Evolutionary conservation across 306 rosid genomes (phyloP).

Genomic region (Quercus variabilis): DNA sequence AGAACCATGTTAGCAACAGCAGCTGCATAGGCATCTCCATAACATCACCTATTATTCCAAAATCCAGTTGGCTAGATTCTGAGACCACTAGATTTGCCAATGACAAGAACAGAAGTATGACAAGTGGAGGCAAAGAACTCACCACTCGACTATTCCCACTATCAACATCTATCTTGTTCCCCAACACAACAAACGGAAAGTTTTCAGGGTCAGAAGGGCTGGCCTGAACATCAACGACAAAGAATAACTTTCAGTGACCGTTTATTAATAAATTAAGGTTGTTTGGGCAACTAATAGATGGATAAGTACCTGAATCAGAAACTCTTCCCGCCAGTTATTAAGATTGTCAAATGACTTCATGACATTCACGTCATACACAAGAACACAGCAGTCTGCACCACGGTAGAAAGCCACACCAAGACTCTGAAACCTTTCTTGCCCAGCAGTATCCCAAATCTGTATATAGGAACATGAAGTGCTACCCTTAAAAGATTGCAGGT

Average conservation of each 20-base stretch:
- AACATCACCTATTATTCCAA: neutral
- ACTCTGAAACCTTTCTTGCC: conserved; percentile 98
- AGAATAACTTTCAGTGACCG: conserved; percentile 3
- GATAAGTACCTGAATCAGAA: conserved; percentile 81
- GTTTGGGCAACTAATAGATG: neutral
- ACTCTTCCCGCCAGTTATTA: conserved; percentile 98
- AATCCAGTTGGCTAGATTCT: neutral
- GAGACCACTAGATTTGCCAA: neutral
- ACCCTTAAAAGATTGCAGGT: neutral
- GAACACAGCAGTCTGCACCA: conserved; percentile 99
- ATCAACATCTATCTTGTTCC: conserved; percentile 97
- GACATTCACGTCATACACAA: conserved; percentile 95
- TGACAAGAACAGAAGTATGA: conserved; percentile 5
- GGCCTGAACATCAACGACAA: conserved; percentile 63
- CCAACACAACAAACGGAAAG: conserved; percentile 97
- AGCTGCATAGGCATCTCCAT: neutral
- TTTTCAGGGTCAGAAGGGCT: conserved; percentile 99
- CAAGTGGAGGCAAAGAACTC: conserved; percentile 31
- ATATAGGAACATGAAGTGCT: conserved; percentile 7
- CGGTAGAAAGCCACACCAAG: conserved; percentile 99
- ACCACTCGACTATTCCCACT: conserved; percentile 98
- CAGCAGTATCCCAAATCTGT: conserved; percentile 99
- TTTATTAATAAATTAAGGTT: neutral
- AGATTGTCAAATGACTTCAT: conserved; percentile 96
- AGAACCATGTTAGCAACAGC: conserved; percentile 11